These are phyloP conservation scores for Aspergillus versicolor DNA, from an alignment of 2,329 filamentous ascomycete genomes.

Conservation along the genomic window DNA sequence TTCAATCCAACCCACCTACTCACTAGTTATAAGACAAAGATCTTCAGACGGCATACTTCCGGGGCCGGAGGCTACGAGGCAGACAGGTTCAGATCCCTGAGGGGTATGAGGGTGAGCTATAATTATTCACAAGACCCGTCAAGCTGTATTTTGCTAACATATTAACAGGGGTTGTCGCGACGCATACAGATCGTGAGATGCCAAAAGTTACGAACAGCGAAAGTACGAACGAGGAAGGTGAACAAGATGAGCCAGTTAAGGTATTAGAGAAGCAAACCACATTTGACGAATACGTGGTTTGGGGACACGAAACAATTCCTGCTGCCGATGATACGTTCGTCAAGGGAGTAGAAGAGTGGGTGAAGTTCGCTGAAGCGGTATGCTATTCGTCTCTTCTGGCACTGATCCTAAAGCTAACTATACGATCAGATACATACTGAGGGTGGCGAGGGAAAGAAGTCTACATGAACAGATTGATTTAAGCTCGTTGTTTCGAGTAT, in stretches of 20 bases:
- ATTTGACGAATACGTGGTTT: conserved; percentile 78
- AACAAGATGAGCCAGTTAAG: conserved; percentile 51
- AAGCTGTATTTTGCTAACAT: not conserved
- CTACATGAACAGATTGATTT: conserved; percentile 12
- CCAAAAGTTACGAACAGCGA: conserved; percentile 31
- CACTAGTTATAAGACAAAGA: conserved; percentile 18
- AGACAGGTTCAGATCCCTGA: conserved; percentile 65
- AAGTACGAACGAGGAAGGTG: conserved; percentile 46
- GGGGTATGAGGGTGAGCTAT: conserved; percentile 60
- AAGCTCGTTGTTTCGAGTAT: not conserved
- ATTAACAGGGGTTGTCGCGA: conserved; percentile 57
- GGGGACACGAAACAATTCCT: conserved; percentile 72
- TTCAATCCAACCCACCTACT: conserved; percentile 2
- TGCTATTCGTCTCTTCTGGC: conserved; percentile 23
- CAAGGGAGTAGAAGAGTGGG: conserved; percentile 77
- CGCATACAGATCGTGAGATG: conserved; percentile 44
- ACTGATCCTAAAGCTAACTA: conserved; percentile 10
- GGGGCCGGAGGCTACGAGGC: conserved; percentile 76
- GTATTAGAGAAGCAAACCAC: conserved; percentile 62
- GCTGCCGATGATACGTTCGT: conserved; percentile 69
- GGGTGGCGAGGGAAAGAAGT: conserved; percentile 13
- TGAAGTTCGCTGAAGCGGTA: conserved; percentile 69
- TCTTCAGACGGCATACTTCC: conserved; percentile 64
- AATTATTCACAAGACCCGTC: not conserved
- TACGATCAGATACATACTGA: conserved; percentile 29